Evolutionary conservation across 768 basidiomycete species (phyloP).

Genomic region (Termitomyces sp.): DNA sequence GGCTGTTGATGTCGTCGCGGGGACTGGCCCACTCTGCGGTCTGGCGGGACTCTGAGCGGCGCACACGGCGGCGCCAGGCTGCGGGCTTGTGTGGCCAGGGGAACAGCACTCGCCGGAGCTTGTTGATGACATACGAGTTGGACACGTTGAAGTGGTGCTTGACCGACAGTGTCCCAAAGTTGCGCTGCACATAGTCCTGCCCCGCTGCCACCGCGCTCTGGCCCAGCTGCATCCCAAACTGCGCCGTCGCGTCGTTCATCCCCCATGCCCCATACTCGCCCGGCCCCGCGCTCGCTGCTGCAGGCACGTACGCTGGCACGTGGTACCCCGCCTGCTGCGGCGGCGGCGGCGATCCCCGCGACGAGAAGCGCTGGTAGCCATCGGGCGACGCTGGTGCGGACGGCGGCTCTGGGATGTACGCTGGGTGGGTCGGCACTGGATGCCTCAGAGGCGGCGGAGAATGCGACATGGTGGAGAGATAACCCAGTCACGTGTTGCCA

Average conservation of each 20-base stretch:
- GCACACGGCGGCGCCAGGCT: slow-evolving; percentile 51
- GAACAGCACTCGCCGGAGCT: slow-evolving; percentile 84
- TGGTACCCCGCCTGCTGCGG: slow-evolving; percentile 28
- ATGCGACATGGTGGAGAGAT: slow-evolving; percentile 16
- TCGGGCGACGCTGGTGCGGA: slow-evolving; percentile 70
- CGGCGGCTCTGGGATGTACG: slow-evolving; percentile 79
- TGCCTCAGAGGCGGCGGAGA: slow-evolving; percentile 83
- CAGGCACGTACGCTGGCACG: slow-evolving; percentile 36
- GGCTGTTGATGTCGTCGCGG: slow-evolving; percentile 90
- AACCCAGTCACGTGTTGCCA: background rate
- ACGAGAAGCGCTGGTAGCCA: slow-evolving; percentile 68
- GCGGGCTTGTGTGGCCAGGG: slow-evolving; percentile 93
- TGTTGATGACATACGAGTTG: slow-evolving; percentile 90
- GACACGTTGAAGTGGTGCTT: slow-evolving; percentile 76
- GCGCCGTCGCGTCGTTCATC: slow-evolving; percentile 88
- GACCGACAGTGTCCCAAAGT: slow-evolving; percentile 26
- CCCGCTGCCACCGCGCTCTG: slow-evolving; percentile 88
- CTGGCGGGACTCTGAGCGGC: slow-evolving; percentile 57
- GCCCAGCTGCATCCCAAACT: slow-evolving; percentile 95
- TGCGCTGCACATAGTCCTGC: slow-evolving; percentile 93
- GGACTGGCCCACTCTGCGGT: slow-evolving; percentile 78
- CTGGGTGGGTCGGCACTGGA: slow-evolving; percentile 84
- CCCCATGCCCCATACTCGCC: slow-evolving; percentile 72
- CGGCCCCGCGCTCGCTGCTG: slow-evolving; percentile 21
- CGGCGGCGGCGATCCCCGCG: slow-evolving; percentile 36